A percentile compares a stretch with the other conserved stretches of the same genome.
Evolutionary conservation across 2,329 filamentous ascomycete species (phyloP).

Genomic region (Chrysosporium queenslandicum): DNA sequence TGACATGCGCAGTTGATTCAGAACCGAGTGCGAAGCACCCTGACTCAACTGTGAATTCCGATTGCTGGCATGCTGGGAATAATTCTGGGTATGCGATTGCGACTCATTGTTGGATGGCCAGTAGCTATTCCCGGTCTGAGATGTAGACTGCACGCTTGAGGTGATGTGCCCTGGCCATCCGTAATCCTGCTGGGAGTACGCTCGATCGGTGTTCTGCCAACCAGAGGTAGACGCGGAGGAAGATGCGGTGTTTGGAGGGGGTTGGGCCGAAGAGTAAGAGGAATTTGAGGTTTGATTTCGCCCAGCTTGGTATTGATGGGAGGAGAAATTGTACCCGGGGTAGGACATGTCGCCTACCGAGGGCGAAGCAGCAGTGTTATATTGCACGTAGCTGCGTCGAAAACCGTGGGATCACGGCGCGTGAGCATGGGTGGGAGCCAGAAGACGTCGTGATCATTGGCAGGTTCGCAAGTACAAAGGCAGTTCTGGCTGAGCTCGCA

Average conservation of each 20-base stretch:
- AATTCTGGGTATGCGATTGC: slow-evolving; percentile 5
- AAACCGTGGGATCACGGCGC: background rate
- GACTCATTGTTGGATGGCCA: slow-evolving; percentile 10
- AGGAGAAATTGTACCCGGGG: slow-evolving; percentile 14
- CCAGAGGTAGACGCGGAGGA: background rate
- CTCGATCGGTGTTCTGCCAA: slow-evolving; percentile 8
- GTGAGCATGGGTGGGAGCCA: too few species aligned
- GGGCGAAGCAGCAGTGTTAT: too few species aligned
- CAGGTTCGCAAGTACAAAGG: too few species aligned
- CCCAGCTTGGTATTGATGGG: slow-evolving; percentile 11
- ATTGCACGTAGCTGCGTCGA: background rate
- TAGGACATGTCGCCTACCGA: slow-evolving; percentile 14
- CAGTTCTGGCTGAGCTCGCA: too few species aligned
- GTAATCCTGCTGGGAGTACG: slow-evolving; percentile 12
- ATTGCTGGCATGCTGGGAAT: slow-evolving; percentile 11
- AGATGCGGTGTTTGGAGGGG: slow-evolving; percentile 1
- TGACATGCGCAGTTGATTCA: background rate
- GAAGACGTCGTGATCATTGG: too few species aligned
- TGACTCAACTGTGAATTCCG: slow-evolving; percentile 11
- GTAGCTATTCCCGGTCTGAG: slow-evolving; percentile 5
- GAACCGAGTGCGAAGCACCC: background rate
- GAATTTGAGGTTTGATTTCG: slow-evolving; percentile 5
- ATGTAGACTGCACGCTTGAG: background rate
- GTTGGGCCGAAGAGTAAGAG: slow-evolving; percentile 7
- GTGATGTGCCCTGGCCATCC: slow-evolving; percentile 14